These are phyloP conservation scores for Aurifilum marmelostoma DNA, from an alignment of 2,329 filamentous ascomycete species.

Conservation along the genomic window DNA sequence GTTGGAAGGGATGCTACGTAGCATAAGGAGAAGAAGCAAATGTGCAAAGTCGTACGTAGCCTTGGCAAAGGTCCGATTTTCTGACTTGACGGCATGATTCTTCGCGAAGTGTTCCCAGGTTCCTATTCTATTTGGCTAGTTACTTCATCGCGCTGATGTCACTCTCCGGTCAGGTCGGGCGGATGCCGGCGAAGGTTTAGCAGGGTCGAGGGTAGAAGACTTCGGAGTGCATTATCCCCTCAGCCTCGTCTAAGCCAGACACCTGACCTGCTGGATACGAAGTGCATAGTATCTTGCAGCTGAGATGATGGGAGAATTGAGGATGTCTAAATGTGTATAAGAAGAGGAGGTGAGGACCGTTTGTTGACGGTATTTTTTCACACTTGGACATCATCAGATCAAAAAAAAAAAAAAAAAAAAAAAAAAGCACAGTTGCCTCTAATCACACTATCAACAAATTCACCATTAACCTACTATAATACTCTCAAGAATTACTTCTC, in stretches of 20 bases:
- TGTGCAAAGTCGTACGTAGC: not conserved
- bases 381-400: not conserved
- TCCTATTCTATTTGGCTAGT: not conserved
- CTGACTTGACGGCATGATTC: not conserved
- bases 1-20: slow-evolving; percentile 21
- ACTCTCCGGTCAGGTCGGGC: not conserved
- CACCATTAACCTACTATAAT: not conserved
- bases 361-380: not conserved
- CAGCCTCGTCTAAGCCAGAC: slow-evolving; percentile 16
- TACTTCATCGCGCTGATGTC: slow-evolving; percentile 4
- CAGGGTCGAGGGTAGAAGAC: not conserved
- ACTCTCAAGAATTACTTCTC: not conserved
- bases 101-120: too few species aligned
- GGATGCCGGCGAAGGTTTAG: slow-evolving; percentile 5
- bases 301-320: not conserved
- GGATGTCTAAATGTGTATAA: slow-evolving; percentile 11
- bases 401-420: too few species aligned
- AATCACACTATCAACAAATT: not conserved
- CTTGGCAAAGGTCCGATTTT: not conserved
- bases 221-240: slow-evolving; percentile 14
- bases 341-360: slow-evolving; percentile 5
- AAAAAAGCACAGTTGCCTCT: not conserved
- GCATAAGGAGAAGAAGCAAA: slow-evolving; percentile 4
- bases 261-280: slow-evolving; percentile 5
- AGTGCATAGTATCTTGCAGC: too few species aligned